These are phyloP conservation scores for Talaromyces sp. DNA, from an alignment of 2,329 filamentous ascomycete genomes.

Conservation along the genomic window DNA sequence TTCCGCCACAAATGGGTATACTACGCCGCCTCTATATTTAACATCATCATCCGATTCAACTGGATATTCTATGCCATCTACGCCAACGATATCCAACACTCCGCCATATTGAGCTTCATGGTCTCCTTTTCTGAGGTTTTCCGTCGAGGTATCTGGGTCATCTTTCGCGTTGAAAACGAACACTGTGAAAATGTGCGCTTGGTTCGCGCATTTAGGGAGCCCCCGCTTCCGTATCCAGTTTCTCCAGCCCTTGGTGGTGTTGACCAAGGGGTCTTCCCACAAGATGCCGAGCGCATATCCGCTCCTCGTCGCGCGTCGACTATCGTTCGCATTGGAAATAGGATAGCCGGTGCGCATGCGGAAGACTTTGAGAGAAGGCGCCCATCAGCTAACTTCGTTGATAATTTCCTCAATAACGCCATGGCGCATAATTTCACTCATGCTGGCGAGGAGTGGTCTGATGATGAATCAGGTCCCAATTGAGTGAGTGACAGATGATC, in stretches of 20 bases:
- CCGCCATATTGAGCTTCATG: constrained; percentile 76
- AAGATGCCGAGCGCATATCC: constrained; percentile 34
- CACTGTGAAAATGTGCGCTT: constrained; percentile 90
- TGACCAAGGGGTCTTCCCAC: constrained; percentile 25
- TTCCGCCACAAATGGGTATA: constrained; percentile 82
- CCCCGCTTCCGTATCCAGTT: constrained; percentile 74
- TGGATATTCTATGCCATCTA: constrained; percentile 95
- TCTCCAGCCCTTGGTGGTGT: constrained; percentile 16
- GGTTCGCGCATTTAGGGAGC: constrained; percentile 85
- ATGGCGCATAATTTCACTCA: constrained; percentile 38
- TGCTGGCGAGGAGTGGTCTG: constrained; percentile 40
- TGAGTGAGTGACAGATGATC: background rate
- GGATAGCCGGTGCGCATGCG: constrained; percentile 81
- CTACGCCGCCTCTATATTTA: constrained; percentile 79
- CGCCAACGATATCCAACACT: constrained; percentile 77
- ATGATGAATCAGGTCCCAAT: constrained; percentile 26
- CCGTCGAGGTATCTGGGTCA: constrained; percentile 85
- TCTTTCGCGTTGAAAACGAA: constrained; percentile 96
- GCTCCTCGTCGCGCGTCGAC: constrained; percentile 35
- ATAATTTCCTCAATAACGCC: constrained; percentile 40
- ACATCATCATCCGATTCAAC: constrained; percentile 84
- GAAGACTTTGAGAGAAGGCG: constrained; percentile 89
- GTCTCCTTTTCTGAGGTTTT: constrained; percentile 77
- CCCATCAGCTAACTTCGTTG: constrained; percentile 50
- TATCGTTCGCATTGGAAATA: constrained; percentile 61